phyloP scores from a whole-genome alignment of 108 stramenopile genomes.

The Mayamaea pseudoterrestris region DNA sequence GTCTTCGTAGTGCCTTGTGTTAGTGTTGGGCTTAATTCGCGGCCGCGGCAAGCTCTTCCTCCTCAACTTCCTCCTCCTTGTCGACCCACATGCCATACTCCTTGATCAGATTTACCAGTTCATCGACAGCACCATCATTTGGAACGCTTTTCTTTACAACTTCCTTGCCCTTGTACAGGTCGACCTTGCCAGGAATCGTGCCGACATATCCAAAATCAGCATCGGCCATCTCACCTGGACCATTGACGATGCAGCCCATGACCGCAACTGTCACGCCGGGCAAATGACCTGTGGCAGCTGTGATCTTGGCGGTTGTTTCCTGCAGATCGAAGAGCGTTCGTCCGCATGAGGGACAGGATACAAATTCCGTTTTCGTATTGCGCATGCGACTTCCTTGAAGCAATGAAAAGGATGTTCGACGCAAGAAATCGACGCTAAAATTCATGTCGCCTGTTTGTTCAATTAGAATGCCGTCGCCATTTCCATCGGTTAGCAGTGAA shows the following conservation, averaged over 20 bases:
- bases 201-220: constrained; percentile 98
- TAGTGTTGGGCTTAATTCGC: constrained; percentile 9
- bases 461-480: constrained; percentile 86
- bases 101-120: constrained; percentile 88
- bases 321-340: constrained; percentile 95
- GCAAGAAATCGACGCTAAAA: constrained; percentile 70
- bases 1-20: background rate
- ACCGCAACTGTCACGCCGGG: constrained; percentile 96
- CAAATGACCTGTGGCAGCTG: constrained; percentile 87
- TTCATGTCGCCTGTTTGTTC: constrained; percentile 63
- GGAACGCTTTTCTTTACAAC: constrained; percentile 84
- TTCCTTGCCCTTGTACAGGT: constrained; percentile 94
- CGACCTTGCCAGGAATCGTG: constrained; percentile 90
- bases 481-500: constrained; percentile 80
- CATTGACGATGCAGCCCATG: constrained; percentile 98
- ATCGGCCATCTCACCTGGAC: constrained; percentile 97
- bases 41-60: constrained; percentile 18
- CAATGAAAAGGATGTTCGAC: constrained; percentile 77
- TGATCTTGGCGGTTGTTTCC: constrained; percentile 87
- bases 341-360: constrained; percentile 95
- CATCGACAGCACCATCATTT: constrained; percentile 90
- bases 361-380: constrained; percentile 96
- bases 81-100: constrained; percentile 94
- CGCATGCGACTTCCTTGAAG: constrained; percentile 95
- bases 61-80: constrained; percentile 67